These are phyloP conservation scores for Crepidotus variabilis DNA, from an alignment of 768 basidiomycete species.

Conservation along the genomic window DNA sequence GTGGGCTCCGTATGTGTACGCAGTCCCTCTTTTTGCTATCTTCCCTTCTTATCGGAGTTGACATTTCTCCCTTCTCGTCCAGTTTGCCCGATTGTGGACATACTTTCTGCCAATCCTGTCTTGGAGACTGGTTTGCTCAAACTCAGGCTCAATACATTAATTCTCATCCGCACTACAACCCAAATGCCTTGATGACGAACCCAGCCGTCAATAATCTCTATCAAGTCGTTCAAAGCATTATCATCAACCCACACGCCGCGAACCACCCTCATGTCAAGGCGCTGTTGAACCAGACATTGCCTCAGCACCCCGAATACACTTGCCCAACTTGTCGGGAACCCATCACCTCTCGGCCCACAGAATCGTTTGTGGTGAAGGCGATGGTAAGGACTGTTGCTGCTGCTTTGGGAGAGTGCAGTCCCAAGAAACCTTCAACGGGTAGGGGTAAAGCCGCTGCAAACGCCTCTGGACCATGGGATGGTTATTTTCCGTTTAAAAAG, in stretches of 20 bases:
- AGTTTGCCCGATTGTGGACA: slow-evolving; percentile 70
- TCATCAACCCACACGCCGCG: slow-evolving; percentile 19
- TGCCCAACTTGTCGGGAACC: slow-evolving; percentile 64
- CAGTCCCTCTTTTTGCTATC: slow-evolving; percentile 6
- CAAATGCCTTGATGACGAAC: slow-evolving; percentile 19
- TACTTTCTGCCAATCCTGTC: slow-evolving; percentile 60
- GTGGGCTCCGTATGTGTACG: slow-evolving; percentile 68
- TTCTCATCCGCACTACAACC: slow-evolving; percentile 41
- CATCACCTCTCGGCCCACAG: slow-evolving; percentile 47
- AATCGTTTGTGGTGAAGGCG: slow-evolving; percentile 59
- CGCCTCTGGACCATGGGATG: slow-evolving; percentile 37
- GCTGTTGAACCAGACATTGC: slow-evolving; percentile 23
- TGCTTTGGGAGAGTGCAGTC: slow-evolving; percentile 44
- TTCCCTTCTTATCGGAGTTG: background rate
- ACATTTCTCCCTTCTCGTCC: slow-evolving; percentile 2
- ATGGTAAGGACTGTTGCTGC: slow-evolving; percentile 48
- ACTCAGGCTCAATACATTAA: slow-evolving; percentile 46
- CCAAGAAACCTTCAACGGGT: slow-evolving; percentile 24
- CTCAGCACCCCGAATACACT: slow-evolving; percentile 49
- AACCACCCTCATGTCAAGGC: slow-evolving; percentile 24
- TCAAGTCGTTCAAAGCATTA: slow-evolving; percentile 11
- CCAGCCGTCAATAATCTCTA: slow-evolving; percentile 6
- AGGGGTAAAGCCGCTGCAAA: slow-evolving; percentile 16
- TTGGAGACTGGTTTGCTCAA: slow-evolving; percentile 52
- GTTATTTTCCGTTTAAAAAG: slow-evolving; percentile 35